Conservation (phyloP, 768 basidiomycete species). For the Tricholoma saponaceum region DNA sequence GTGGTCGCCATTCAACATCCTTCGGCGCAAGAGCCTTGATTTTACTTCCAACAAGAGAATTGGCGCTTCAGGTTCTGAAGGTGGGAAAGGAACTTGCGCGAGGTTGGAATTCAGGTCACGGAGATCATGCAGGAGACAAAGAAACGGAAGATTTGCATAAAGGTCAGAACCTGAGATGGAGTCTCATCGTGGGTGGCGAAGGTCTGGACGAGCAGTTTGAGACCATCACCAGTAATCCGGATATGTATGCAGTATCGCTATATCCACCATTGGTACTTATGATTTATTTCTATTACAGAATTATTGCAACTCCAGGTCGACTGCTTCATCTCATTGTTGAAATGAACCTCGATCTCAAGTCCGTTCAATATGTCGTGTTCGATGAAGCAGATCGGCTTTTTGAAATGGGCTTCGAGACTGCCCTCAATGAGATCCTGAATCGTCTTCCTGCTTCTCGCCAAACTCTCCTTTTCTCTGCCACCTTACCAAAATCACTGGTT, state of each 20-base stretch:
- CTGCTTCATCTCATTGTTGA: slow-evolving; percentile 95
- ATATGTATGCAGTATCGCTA: slow-evolving; percentile 63
- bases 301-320: slow-evolving; percentile 97
- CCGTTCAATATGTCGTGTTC: slow-evolving; percentile 88
- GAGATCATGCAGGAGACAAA: slow-evolving; percentile 75
- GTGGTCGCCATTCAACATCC: slow-evolving; percentile 70
- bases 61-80: slow-evolving; percentile 89
- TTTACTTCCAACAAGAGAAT: slow-evolving; percentile 87
- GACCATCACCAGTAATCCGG: slow-evolving; percentile 90
- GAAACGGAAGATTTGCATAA: slow-evolving; percentile 51
- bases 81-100: slow-evolving; percentile 94
- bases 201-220: slow-evolving; percentile 95
- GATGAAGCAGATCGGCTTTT: slow-evolving; percentile 99
- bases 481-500: slow-evolving; percentile 90
- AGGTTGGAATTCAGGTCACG: slow-evolving; percentile 63
- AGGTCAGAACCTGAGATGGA: slow-evolving; percentile 76
- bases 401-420: slow-evolving; percentile 95
- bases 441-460: slow-evolving; percentile 86
- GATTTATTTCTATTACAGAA: slow-evolving; percentile 40
- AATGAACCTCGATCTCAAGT: slow-evolving; percentile 90
- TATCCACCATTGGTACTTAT: slow-evolving; percentile 11
- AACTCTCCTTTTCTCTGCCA: slow-evolving; percentile 94
- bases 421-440: slow-evolving; percentile 86
- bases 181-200: slow-evolving; percentile 93
- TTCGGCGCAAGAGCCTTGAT: slow-evolving; percentile 89